Base-by-base conservation (phyloP, 1,284 basidiomycete species). In the Irpex lacteus region DNA sequence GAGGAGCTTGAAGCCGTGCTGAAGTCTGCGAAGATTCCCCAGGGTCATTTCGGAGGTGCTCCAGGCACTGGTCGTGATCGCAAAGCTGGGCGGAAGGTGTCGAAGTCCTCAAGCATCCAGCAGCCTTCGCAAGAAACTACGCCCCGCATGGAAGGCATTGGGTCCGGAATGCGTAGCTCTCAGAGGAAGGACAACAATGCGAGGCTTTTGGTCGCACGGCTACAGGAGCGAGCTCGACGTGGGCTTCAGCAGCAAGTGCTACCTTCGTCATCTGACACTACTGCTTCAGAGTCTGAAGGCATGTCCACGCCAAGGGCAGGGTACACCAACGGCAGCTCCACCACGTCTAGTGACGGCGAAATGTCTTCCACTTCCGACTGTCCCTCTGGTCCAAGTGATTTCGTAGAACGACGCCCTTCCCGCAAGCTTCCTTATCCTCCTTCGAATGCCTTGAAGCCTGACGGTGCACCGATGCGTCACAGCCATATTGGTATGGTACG, bases 1-100 rank as follows among this genome's bases (percentile, higher is more conserved):
- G 73, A 72, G 40, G 73, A 74, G 60, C 60, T 74, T 19, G 70
- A 68, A 21, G 59, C 63, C 11, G 69, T 74, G 26, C 63, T 75
- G 57, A 66, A 67, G 40, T 67, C 70, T 8, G 70, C 68, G 13
- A 69, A 63, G 44, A 19, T 67, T 5, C 62, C 68, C 49, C 53
- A 68, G 13, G 58, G 60, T 2, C 59, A 56, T 13, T 57, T 60
- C 47, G 60, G 15, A 15, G 40, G 15, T 15, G 15, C 15, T 15
- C 15, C 40, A 11, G 8, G 11, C 40, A 11, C 40, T 44, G 40
- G 40, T 44, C 15, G 40, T 15, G 8, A 15, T 9, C 40, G 40
- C 11, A 44, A 44, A 44, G 8, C 40, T 11, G 40, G 11, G 15
- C 40, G 40, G 11, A 15, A 15, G 40, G 40, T 9, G 11, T 44